Conservation (phyloP, 768 basidiomycete species). For the Russula lepida region DNA sequence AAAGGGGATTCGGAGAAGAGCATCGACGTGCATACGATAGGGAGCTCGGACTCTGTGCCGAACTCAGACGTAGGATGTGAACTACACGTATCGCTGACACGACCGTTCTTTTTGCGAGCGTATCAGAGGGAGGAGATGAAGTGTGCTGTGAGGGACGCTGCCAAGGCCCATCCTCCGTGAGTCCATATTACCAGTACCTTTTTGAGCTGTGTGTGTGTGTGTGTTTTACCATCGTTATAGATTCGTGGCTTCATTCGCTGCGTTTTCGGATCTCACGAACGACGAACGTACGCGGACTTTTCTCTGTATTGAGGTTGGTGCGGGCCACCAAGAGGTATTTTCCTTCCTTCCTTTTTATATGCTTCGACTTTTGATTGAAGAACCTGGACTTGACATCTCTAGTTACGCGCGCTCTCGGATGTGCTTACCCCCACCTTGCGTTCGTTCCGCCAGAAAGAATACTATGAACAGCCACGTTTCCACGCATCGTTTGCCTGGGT, state of each 20-base stretch:
- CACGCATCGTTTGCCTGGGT: conserved; percentile 90
- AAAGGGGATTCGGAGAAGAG: conserved; percentile 6
- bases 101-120: conserved; percentile 69
- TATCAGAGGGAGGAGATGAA: conserved; percentile 74
- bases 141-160: conserved; percentile 45
- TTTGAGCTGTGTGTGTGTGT: conserved; percentile 1
- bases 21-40: conserved; percentile 41
- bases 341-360: neutral
- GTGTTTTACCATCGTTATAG: conserved; percentile 30
- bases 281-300: conserved; percentile 79
- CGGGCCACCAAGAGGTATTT: conserved; percentile 68
- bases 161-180: conserved; percentile 41
- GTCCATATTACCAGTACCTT: conserved; percentile 19
- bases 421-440: conserved; percentile 51
- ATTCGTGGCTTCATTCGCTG: conserved; percentile 64
- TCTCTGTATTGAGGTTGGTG: conserved; percentile 72
- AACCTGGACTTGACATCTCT: conserved; percentile 13
- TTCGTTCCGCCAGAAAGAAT: conserved; percentile 62
- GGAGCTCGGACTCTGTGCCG: conserved; percentile 22
- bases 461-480: conserved; percentile 74
- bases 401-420: conserved; percentile 54
- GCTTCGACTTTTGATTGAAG: neutral
- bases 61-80: conserved; percentile 29
- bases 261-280: conserved; percentile 62
- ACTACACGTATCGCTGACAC: conserved; percentile 80